Base-by-base conservation (phyloP, 306 rosid species). In the Hippophae tibetana region DNA sequence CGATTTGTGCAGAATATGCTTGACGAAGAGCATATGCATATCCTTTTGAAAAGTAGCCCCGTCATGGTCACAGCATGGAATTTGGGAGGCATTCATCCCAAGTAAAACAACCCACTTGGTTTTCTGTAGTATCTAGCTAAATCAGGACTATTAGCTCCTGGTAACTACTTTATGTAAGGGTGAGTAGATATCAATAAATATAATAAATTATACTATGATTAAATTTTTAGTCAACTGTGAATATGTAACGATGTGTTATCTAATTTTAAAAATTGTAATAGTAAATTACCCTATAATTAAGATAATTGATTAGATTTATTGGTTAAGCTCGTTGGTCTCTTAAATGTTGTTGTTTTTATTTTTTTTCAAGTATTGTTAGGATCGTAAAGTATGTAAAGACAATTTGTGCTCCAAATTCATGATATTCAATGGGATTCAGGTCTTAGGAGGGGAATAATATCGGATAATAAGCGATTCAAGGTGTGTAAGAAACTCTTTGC, bases 71-170 rank as follows among this genome's bases (percentile, higher is more conserved):
- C 69, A 71, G 59, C 82, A 43, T 68, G 86, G 82, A 54, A 31
- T 64, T 49, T 92, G 90, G 99, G 86, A 78, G 73, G 95, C 94
- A 43, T 92, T 88, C 76, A 64, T 92, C 70, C 79, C 99, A 69
- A 88, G 99, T 92, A 31, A 31, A 31, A 59, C 10, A 12, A 59
- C 58, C 25, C 52, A 42, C 42, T 56, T 23, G 38, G 56, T 47
- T 70, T 57, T 42, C 57, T 60, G 50, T 42, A 26, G 25, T 48
- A 47, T 57, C 52, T 54, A 26, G 52, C 51, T 18, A 47, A 42
- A 64, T 49, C 64, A 59, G 42, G 54, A 58, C 54, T 52, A 64
- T 43, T 52, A 3, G 4, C 8, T 14, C 59, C 23, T 41, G 47
- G 47, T 27, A 40, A 10, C 43, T 23, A 23, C 0, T 7, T 23